Evolutionary conservation across 257 asterid species (phyloP), one percentile per base, ranked within the genome.

Genomic region (Striga asiatica): DNA sequence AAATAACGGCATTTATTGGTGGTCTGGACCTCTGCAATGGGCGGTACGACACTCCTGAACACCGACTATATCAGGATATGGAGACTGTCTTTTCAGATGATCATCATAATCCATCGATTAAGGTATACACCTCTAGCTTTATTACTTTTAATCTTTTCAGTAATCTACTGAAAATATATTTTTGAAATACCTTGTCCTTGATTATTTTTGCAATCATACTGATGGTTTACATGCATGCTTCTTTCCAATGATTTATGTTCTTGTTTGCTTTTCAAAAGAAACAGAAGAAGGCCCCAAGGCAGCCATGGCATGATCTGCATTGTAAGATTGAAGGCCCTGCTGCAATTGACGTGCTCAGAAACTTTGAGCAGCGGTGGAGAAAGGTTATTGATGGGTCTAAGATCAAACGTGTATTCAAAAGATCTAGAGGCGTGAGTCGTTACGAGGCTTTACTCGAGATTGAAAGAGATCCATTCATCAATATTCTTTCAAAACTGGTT

Each of bases 11-110:
- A 6, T 60, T 49, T 11, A 2, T 60, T 11, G 66, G 57, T 17
- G 66, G 58, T 3, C 29, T 60, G 8, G 66, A 60, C 22, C 66
- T 60, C 17, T 48, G 50, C 12, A 58, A 19, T 2, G 66, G 66
- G 4, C 58, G 62, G 4, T 56, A 56, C 8, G 62, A 56, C 11
- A 56, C 62, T 8, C 62, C 62, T 0, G 52, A 56, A 6, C 66
- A 60, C 24, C 66, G 58, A n/a, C 37, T 60, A 6, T 60, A 12
- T 23, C 24, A 37, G 19, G 58, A 60, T 17, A 32, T n/a, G 5
- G 11, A 49, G 4, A 60, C 66, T 2, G 19, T 60, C 25, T 60
- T 60, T 32, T 21, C 21, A 20, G 50, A 60, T 38, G 66, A 49
- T 22, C 35, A 32, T 22, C 22, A 20, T 48, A 60, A 60, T 21